phyloP scores from a whole-genome alignment of 306 rosid species.

The Quillaja saponaria region DNA sequence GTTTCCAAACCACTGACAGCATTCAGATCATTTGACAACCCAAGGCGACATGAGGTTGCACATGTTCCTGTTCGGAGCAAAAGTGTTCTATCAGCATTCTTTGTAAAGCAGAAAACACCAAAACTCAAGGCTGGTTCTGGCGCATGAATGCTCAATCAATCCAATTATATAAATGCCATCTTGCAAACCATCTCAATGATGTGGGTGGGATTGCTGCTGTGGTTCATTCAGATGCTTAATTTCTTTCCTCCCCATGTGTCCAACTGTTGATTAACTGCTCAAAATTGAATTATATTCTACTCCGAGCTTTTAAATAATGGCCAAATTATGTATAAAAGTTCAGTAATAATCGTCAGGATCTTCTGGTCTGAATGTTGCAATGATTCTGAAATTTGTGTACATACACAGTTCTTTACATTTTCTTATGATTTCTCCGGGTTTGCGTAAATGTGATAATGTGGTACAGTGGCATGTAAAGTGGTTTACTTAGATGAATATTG shows the following conservation, averaged over 20 bases:
- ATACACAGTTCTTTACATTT: too few species aligned
- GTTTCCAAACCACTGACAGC: constrained; percentile 54
- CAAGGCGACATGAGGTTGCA: constrained; percentile 40
- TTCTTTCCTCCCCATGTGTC: constrained; percentile 16
- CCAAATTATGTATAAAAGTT: constrained; percentile 39
- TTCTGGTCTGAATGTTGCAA: too few species aligned
- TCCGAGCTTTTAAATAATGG: constrained; percentile 46
- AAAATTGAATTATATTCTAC: constrained; percentile 22
- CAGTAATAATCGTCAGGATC: constrained; percentile 30
- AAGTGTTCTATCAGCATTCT: constrained; percentile 83
- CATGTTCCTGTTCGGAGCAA: constrained; percentile 71
- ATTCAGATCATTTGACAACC: constrained; percentile 70
- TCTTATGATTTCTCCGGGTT: too few species aligned
- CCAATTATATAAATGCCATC: constrained; percentile 20
- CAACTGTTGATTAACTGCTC: constrained; percentile 17
- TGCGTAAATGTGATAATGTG: too few species aligned
- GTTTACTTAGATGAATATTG: too few species aligned
- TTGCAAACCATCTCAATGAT: constrained; percentile 27
- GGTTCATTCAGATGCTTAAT: constrained; percentile 23
- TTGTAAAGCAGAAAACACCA: constrained; percentile 57
- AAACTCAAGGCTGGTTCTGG: constrained; percentile 56
- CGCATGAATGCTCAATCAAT: constrained; percentile 38
- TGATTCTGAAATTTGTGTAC: too few species aligned
- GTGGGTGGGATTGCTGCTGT: constrained; percentile 23
- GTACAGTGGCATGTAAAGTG: too few species aligned